Percentiles rank a stretch among this genome's conserved stretches.
Conservation (phyloP, 2,329 filamentous ascomycete genomes). For the Hortaea werneckii region DNA sequence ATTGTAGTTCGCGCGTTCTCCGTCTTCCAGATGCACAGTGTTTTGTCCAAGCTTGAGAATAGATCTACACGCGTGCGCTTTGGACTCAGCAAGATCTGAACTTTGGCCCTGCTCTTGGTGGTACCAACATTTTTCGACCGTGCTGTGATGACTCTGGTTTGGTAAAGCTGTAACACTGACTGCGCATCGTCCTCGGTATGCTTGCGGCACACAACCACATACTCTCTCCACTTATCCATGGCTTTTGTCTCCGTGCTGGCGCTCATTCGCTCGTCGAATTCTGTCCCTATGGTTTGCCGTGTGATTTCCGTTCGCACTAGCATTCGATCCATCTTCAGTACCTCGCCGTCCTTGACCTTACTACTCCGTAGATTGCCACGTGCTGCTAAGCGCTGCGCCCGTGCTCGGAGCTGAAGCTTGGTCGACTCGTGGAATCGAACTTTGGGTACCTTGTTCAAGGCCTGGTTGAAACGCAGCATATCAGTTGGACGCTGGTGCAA, state of each 20-base stretch:
- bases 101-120: constrained; percentile 44
- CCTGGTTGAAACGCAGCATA: constrained; percentile 8
- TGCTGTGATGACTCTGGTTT: constrained; percentile 47
- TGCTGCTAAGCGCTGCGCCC: constrained; percentile 21
- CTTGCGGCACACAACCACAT: constrained; percentile 51
- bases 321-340: constrained; percentile 60
- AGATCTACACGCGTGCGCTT: constrained; percentile 49
- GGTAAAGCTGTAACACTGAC: constrained; percentile 23
- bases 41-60: constrained; percentile 58
- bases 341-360: constrained; percentile 45
- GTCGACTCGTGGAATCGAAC: constrained; percentile 23
- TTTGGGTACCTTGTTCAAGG: constrained; percentile 9
- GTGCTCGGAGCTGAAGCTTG: constrained; percentile 19
- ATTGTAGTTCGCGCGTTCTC: constrained; percentile 46
- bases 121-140: constrained; percentile 39
- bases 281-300: constrained; percentile 41
- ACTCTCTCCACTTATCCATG: constrained; percentile 57
- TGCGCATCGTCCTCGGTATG: constrained; percentile 43
- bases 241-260: constrained; percentile 48
- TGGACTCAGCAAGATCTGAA: constrained; percentile 47
- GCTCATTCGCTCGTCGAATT: constrained; percentile 55
- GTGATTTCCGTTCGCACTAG: constrained; percentile 50
- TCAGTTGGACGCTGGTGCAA: constrained; percentile 6
- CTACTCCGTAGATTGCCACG: constrained; percentile 17
- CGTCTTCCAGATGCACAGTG: constrained; percentile 52